Evolutionary conservation across 768 basidiomycete genomes (phyloP).

Genomic region (Russula lepida): DNA sequence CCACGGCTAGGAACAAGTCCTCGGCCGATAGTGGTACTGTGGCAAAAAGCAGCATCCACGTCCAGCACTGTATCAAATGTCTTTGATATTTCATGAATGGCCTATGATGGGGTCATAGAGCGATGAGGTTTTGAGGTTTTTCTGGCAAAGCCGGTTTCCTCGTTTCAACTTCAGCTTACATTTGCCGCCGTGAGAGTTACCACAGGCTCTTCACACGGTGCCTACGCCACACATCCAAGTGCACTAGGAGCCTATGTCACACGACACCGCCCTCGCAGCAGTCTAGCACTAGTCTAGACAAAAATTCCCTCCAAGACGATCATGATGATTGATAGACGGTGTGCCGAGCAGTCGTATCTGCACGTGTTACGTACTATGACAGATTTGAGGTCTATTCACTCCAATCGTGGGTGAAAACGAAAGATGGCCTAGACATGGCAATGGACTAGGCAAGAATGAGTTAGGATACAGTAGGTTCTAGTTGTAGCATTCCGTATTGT

Average conservation of each 20-base stretch:
- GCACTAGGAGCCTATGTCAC: neutral
- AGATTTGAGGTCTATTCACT: neutral
- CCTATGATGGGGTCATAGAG: neutral
- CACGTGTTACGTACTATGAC: neutral
- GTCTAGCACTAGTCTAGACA: neutral
- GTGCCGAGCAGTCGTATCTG: neutral
- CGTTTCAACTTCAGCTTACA: no score
- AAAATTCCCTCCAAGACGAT: neutral
- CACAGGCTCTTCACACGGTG: neutral
- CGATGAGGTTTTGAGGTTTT: neutral
- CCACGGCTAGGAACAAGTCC: neutral
- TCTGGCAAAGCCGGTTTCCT: neutral
- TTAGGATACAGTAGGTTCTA: neutral
- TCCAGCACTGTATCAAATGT: neutral
- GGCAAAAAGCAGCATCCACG: neutral
- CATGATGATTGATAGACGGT: neutral
- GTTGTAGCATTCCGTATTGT: neutral
- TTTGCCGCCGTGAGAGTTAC: neutral
- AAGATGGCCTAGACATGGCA: neutral
- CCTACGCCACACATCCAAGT: neutral
- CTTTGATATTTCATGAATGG: neutral
- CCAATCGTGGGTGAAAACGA: neutral
- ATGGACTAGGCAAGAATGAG: neutral
- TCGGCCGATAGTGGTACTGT: neutral
- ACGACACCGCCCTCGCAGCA: neutral